Conservation (phyloP, 2,329 filamentous ascomycete genomes). For the Aspergillus novofumigatus region DNA sequence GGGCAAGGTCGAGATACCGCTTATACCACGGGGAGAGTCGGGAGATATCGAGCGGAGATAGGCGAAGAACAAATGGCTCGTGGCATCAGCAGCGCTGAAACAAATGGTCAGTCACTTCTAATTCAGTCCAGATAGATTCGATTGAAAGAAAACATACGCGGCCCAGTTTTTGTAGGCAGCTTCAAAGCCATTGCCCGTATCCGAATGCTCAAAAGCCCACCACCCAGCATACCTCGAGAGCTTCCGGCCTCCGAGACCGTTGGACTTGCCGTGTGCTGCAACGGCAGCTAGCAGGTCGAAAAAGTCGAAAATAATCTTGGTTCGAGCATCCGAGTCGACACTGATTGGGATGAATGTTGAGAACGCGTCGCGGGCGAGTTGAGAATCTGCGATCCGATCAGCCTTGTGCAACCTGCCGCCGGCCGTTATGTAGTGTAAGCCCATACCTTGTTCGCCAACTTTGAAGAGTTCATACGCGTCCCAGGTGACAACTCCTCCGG, state of each 20-base stretch:
- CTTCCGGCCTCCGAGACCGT: constrained; percentile 89
- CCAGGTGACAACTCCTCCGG: constrained; percentile 91
- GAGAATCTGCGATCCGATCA: constrained; percentile 63
- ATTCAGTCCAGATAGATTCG: background rate
- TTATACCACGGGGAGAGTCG: constrained; percentile 63
- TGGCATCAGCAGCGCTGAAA: constrained; percentile 81
- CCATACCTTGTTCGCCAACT: constrained; percentile 80
- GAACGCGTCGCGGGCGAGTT: constrained; percentile 87
- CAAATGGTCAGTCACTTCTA: constrained; percentile 25
- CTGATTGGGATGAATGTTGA: constrained; percentile 94
- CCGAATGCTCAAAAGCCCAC: constrained; percentile 95
- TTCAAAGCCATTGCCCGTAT: constrained; percentile 87
- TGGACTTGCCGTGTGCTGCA: constrained; percentile 87
- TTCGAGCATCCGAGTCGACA: constrained; percentile 78
- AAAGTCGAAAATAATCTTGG: constrained; percentile 90
- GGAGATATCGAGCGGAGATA: constrained; percentile 88
- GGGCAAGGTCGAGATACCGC: constrained; percentile 79
- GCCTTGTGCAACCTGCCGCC: constrained; percentile 12
- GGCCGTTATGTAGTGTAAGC: background rate
- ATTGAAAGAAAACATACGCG: constrained; percentile 50
- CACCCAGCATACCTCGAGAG: constrained; percentile 92
- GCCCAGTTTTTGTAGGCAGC: constrained; percentile 88
- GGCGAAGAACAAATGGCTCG: constrained; percentile 95
- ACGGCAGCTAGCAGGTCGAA: constrained; percentile 90
- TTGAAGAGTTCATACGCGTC: constrained; percentile 95